These are phyloP conservation scores for Leptographium radiaticola DNA, from an alignment of 2,329 filamentous ascomycete species.

Conservation along the genomic window DNA sequence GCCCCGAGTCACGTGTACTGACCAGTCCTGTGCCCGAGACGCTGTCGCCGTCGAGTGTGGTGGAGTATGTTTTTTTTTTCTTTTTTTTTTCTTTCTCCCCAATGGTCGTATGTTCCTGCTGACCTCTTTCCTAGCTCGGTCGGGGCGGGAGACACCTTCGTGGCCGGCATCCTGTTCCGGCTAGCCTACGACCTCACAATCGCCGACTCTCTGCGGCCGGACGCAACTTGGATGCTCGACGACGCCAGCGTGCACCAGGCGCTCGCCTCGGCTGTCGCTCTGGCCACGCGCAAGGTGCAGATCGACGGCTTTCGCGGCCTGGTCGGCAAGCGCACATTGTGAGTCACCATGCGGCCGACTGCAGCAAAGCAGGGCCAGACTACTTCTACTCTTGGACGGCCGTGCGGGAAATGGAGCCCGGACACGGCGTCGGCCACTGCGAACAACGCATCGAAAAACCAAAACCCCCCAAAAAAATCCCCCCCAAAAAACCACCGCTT, in stretches of 20 bases:
- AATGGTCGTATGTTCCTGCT: neutral
- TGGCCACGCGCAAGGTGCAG: slow-evolving; percentile 56
- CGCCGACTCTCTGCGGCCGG: neutral
- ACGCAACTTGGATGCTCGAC: neutral
- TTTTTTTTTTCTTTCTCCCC: too few relatives aligned
- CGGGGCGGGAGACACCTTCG: slow-evolving; percentile 65
- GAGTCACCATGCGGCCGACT: neutral
- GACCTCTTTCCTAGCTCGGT: slow-evolving; percentile 38
- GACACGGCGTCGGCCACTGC: too few relatives aligned
- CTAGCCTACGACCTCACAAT: slow-evolving; percentile 31
- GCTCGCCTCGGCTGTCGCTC: slow-evolving; percentile 47
- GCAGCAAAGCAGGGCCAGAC: neutral
- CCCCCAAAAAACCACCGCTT: too few relatives aligned
- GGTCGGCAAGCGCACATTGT: slow-evolving; percentile 9
- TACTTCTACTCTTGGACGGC: too few relatives aligned
- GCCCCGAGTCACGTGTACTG: slow-evolving; percentile 20
- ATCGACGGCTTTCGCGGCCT: slow-evolving; percentile 51
- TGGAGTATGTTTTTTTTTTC: slow-evolving; percentile 37
- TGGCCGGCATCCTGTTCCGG: slow-evolving; percentile 56
- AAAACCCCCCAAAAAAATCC: too few relatives aligned
- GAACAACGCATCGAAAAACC: too few relatives aligned
- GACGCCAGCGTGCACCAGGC: slow-evolving; percentile 36
- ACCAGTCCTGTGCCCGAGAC: slow-evolving; percentile 28
- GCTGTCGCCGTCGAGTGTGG: slow-evolving; percentile 28
- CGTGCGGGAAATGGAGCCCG: too few relatives aligned